Evolutionary conservation across 768 basidiomycete genomes (phyloP), one percentile per base, ranked within the genome.

Genomic region (Xerocomellus chrysenteron): DNA sequence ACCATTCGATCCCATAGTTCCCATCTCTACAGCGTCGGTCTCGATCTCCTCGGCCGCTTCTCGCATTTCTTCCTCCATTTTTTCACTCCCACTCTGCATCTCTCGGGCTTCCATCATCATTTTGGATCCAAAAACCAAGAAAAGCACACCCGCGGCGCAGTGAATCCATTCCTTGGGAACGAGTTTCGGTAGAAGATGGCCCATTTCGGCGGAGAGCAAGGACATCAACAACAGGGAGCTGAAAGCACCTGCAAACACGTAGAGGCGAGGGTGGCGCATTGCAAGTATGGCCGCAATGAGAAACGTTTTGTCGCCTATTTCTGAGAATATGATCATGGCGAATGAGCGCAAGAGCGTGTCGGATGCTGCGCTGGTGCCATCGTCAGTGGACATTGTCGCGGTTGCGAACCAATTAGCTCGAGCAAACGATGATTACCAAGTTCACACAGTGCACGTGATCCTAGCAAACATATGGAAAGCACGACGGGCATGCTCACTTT

Each of bases 31-130:
- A 35, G 86, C 88, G 58, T 93, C 90, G 4, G 83, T 90, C 64
- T 93, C 87, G 50, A 98, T 89, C 74, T 99, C 96, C 69, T 95
- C 93, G 74, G 89, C 88, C n/a, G 92, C 90, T 75, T 99, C 95
- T 52, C 84, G 82, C 88, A 98, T 92, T 74, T 98, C 97, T 71
- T 98, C 95, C 65, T 86, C 74, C 16, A 97, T 88, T 74, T 94
- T 93, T 57, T 84, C 87, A 51, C 76, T 86, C 7, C 90, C 93
- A 0, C 76, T 75, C 52, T 82, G 77, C 92, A 98, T 98, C 60
- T 77, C 78, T 51, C 84, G 75, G 4, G 85, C 95, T 69, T 99
- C 96, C 68, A 86, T 75, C 52, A 93, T 66, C 93, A 99, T 95
- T 74, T 89, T 91, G 47, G 77, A 75, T 5, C 97, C 97, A 72